Base-by-base conservation (phyloP, 2,329 filamentous ascomycete species). In the Aspergillus sp. region DNA sequence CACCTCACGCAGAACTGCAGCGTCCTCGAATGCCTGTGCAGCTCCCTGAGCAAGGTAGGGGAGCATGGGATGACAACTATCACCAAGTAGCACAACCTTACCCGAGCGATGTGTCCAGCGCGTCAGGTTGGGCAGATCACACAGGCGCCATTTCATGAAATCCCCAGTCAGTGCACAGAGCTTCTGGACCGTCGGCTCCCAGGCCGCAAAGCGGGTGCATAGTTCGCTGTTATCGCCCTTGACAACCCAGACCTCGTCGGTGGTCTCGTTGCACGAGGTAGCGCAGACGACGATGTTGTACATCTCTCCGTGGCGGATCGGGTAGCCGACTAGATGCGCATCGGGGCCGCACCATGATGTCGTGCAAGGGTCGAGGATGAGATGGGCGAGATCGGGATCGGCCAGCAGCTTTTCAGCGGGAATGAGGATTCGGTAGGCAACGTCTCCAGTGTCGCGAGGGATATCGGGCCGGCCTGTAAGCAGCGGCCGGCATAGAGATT, bases 1-100 rank as follows among this genome's bases (percentile, higher is more conserved):
- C 19, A 17, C 37, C 14, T 17, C 14, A 3, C 45, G 15, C 11
- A 56, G 54, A 15, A 56, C 54, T 5, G 37, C 54, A 7, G 45
- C 54, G 44, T 52, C 54, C 23, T 52, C 54, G 11, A 52, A 25
- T 4, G 48, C 47, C 47, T 46, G 40, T 15, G 40, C 48, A 19
- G 55, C 55, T 14, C 55, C 55, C 19, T 57, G 55, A 9, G 55
- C 55, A 15, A 52, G 39, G 15, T 57, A 52, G 4, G 48, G 55
- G 40, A 57, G 33, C 47, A 52, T 56, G 4, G 54, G 54, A 44
- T 56, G 54, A 35, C 54, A 51, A 15, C 46, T 35, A 45, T 57
- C 55, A 4, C 55, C 55, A 27, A 52, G 52, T 33, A 40, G 37
- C 37, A 40, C 37, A 17, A 6, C 14, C 37, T 40, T 40, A 17